These are phyloP conservation scores for Yamadazyma ubonensis DNA, from an alignment of 805 yeast species.

Conservation along the genomic window DNA sequence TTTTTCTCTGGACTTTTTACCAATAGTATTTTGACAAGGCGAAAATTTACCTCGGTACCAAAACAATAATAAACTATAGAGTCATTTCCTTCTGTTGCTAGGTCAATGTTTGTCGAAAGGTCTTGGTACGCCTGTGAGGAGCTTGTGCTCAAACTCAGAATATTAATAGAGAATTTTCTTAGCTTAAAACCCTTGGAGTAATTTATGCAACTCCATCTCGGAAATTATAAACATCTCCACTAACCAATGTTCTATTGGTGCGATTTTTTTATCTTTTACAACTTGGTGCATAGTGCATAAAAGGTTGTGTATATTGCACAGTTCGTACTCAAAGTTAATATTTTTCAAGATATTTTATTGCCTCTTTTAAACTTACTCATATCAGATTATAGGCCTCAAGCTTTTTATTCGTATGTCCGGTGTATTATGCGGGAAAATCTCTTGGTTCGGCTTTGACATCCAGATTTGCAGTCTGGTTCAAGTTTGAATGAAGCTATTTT, in stretches of 20 bases:
- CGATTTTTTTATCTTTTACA: conserved; percentile 7
- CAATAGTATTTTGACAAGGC: not conserved
- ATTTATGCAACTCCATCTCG: conserved; percentile 1
- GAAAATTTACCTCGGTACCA: not conserved
- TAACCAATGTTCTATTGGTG: not conserved
- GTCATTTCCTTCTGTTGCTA: not conserved
- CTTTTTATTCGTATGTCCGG: not conserved
- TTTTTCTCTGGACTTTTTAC: not conserved
- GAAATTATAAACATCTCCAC: not conserved
- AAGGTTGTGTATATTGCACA: not conserved
- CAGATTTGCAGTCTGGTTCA: not conserved
- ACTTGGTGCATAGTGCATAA: conserved; percentile 15
- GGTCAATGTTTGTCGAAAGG: not conserved
- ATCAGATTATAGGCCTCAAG: not conserved
- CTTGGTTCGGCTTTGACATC: not conserved
- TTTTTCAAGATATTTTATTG: conserved; percentile 1
- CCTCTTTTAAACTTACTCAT: not conserved
- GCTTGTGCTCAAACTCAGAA: not conserved
- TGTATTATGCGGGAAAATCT: not conserved
- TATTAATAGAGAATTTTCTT: not conserved
- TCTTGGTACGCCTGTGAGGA: not conserved
- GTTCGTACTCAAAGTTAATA: not conserved
- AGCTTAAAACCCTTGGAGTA: not conserved
- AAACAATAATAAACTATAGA: not conserved
- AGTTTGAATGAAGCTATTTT: not conserved